Conservation (phyloP, 805 yeast species). For the Pichia occidentalis region DNA sequence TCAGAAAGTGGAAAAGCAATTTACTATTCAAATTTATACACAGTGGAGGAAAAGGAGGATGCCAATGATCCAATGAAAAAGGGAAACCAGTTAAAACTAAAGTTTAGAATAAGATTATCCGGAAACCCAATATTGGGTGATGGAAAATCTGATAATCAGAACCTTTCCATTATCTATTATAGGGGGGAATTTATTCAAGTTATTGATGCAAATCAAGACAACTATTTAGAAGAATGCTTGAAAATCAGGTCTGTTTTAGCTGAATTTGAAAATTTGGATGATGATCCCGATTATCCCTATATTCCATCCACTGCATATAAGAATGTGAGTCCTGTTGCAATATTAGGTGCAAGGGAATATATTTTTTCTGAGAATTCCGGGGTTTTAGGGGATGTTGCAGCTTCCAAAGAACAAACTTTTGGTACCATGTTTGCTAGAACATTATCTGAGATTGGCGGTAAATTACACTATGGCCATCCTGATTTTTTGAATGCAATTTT, state of each 20-base stretch:
- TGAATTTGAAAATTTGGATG: slow-evolving; percentile 71
- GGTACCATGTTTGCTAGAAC: slow-evolving; percentile 95
- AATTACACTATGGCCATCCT: slow-evolving; percentile 94
- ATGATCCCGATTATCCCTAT: slow-evolving; percentile 43
- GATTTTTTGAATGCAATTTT: slow-evolving; percentile 85
- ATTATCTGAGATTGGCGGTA: slow-evolving; percentile 88
- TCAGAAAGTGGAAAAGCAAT: slow-evolving; percentile 34
- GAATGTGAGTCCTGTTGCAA: slow-evolving; percentile 63
- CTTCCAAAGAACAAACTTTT: slow-evolving; percentile 95
- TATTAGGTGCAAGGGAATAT: slow-evolving; percentile 91
- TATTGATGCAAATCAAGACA: slow-evolving; percentile 94
- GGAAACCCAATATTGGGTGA: slow-evolving; percentile 96
- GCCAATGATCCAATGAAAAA: slow-evolving; percentile 32
- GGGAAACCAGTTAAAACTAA: slow-evolving; percentile 33
- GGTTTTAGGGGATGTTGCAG: slow-evolving; percentile 91
- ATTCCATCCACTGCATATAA: slow-evolving; percentile 48
- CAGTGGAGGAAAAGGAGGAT: slow-evolving; percentile 46
- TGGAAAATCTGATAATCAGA: slow-evolving; percentile 95
- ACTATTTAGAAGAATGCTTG: slow-evolving; percentile 88
- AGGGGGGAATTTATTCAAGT: slow-evolving; percentile 95
- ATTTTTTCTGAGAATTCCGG: slow-evolving; percentile 92
- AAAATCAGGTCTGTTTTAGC: slow-evolving; percentile 82
- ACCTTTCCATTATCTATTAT: slow-evolving; percentile 76
- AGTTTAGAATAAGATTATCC: slow-evolving; percentile 66
- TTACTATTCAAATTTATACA: slow-evolving; percentile 64